Conservation (phyloP, 352 stramenopile species). For the Phytophthora multivora region DNA sequence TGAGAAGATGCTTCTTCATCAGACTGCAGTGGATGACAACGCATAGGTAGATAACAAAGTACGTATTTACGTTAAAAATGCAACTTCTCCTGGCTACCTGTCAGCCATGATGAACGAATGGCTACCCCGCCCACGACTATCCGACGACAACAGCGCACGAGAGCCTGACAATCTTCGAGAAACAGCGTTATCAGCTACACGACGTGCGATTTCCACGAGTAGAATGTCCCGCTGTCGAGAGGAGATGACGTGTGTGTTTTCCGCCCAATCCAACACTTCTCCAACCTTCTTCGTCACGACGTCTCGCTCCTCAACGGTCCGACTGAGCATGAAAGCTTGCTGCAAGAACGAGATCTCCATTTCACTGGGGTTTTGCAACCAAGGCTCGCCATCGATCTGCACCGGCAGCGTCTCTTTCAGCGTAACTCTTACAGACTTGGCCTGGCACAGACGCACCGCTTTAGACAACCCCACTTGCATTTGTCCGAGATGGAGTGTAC, state of each 20-base stretch:
- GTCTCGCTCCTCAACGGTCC: slow-evolving; percentile 75
- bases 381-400: slow-evolving; percentile 96
- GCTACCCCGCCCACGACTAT: slow-evolving; percentile 21
- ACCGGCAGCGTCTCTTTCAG: slow-evolving; percentile 76
- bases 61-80: slow-evolving; percentile 18
- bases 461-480: slow-evolving; percentile 91
- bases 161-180: slow-evolving; percentile 21
- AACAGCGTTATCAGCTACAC: slow-evolving; percentile 52
- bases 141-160: slow-evolving; percentile 17
- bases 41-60: slow-evolving; percentile 11
- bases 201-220: slow-evolving; percentile 70
- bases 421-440: slow-evolving; percentile 59
- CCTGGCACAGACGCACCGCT: slow-evolving; percentile 77
- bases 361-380: slow-evolving; percentile 85
- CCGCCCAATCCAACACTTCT: slow-evolving; percentile 85
- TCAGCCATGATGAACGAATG: slow-evolving; percentile 38
- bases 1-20: slow-evolving; percentile 68
- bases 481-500: slow-evolving; percentile 93
- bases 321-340: slow-evolving; percentile 86
- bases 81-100: slow-evolving; percentile 6
- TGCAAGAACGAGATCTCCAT: slow-evolving; percentile 86
- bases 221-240: slow-evolving; percentile 74
- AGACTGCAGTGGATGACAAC: slow-evolving; percentile 22
- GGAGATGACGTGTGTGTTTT: slow-evolving; percentile 74
- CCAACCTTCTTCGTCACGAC: slow-evolving; percentile 80